Evolutionary conservation across 1,284 basidiomycete genomes (phyloP).

Genomic region (Cutaneotrichosporon cyanovorans): DNA sequence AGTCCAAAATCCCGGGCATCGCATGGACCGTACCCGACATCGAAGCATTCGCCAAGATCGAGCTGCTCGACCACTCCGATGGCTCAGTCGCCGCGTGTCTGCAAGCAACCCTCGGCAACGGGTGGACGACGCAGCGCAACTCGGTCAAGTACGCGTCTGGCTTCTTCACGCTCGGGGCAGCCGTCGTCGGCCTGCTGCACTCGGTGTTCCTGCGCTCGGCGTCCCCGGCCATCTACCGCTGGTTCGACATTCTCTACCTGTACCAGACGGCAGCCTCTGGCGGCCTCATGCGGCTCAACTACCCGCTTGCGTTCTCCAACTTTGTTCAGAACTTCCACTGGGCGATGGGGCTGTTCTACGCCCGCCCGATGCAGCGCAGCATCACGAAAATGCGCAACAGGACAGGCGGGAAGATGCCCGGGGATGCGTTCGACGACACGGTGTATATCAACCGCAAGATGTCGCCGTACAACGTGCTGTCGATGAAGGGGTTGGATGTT

Average conservation of each 20-base stretch:
- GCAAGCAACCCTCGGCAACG: conserved; percentile 84
- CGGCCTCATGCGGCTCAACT: conserved; percentile 74
- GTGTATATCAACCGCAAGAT: conserved; percentile 68
- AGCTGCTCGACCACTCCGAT: conserved; percentile 61
- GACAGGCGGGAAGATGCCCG: conserved; percentile 68
- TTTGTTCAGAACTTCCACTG: conserved; percentile 83
- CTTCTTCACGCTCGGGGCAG: conserved; percentile 59
- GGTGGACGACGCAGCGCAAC: conserved; percentile 67
- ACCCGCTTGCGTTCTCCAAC: conserved; percentile 69
- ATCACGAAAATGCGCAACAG: conserved; percentile 72
- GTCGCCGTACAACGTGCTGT: conserved; percentile 61
- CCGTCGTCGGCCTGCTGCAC: conserved; percentile 61
- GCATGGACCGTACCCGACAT: conserved; percentile 85
- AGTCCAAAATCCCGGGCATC: conserved; percentile 61
- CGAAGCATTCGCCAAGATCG: conserved; percentile 78
- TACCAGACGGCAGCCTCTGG: conserved; percentile 74
- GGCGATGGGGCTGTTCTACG: conserved; percentile 73
- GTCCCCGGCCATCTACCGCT: conserved; percentile 50
- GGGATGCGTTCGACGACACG: conserved; percentile 52
- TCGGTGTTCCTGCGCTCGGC: conserved; percentile 49
- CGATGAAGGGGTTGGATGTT: neutral
- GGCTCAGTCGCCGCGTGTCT: conserved; percentile 74
- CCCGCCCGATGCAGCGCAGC: conserved; percentile 60
- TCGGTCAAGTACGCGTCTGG: conserved; percentile 72
- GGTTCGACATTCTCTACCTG: conserved; percentile 73